These are phyloP conservation scores for Daldinia bambusicola DNA, from an alignment of 495 filamentous ascomycete genomes.

Conservation along the genomic window DNA sequence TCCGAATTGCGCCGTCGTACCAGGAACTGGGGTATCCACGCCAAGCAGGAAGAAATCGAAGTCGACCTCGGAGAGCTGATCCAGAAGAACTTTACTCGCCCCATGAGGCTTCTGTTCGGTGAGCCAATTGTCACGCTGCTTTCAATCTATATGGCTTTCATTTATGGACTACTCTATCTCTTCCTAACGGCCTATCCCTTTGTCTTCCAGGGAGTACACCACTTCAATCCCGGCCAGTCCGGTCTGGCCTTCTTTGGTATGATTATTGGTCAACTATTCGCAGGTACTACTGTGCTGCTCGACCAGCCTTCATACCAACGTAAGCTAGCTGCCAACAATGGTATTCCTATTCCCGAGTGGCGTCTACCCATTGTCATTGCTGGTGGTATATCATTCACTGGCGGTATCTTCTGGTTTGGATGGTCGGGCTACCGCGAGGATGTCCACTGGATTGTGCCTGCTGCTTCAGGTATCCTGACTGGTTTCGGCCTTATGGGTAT, in stretches of 20 bases:
- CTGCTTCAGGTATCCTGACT: conserved; percentile 70
- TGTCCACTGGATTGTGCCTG: conserved; percentile 86
- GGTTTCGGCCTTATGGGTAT: conserved; percentile 76
- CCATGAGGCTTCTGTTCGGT: conserved; percentile 78
- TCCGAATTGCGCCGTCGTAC: conserved; percentile 80
- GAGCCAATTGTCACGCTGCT: conserved; percentile 83
- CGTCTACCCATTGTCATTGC: conserved; percentile 81
- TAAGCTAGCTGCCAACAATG: conserved; percentile 77
- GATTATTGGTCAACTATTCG: conserved; percentile 75
- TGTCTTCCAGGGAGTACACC: conserved; percentile 78
- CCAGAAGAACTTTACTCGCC: conserved; percentile 84
- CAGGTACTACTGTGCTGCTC: conserved; percentile 70
- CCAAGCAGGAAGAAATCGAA: conserved; percentile 93
- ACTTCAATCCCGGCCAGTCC: conserved; percentile 71
- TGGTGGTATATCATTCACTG: conserved; percentile 77
- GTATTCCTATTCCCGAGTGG: conserved; percentile 85
- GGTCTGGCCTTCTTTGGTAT: conserved; percentile 87
- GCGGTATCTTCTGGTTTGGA: conserved; percentile 87
- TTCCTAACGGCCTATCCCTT: conserved; percentile 85
- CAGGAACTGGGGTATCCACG: conserved; percentile 92
- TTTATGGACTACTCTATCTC: conserved; percentile 84
- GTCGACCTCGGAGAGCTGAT: conserved; percentile 81
- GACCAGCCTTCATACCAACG: conserved; percentile 74
- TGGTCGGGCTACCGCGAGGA: conserved; percentile 74
- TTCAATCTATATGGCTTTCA: conserved; percentile 83